Percentiles rank a stretch among this genome's conserved stretches.
phyloP scores from a whole-genome alignment of 257 asterid genomes.

The Solanum arcanum region DNA sequence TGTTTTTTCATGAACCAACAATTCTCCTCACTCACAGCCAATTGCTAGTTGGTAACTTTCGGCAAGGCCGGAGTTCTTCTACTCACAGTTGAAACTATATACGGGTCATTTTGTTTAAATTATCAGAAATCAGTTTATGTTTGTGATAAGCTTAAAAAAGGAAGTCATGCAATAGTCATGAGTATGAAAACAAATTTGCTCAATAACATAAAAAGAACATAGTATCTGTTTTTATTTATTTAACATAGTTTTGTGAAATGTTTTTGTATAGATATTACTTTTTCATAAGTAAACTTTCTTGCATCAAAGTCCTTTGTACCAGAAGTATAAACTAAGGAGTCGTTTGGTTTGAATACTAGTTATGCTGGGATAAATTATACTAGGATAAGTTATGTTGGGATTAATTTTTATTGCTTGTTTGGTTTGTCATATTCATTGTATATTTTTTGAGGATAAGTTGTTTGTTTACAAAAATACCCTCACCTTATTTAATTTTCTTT shows the following conservation, averaged over 20 bases:
- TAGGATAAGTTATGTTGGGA: no score
- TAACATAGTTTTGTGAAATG: background rate
- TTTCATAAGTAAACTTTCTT: background rate
- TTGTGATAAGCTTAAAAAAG: background rate
- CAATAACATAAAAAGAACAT: background rate
- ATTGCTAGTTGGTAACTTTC: background rate
- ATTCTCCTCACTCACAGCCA: background rate
- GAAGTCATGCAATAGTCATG: background rate
- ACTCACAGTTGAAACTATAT: background rate
- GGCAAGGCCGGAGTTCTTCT: background rate
- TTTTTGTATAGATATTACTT: background rate
- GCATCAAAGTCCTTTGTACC: background rate
- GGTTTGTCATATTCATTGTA: no score
- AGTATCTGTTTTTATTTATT: background rate
- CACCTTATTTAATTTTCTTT: no score
- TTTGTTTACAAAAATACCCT: no score
- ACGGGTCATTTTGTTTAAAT: background rate
- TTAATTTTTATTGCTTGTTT: no score
- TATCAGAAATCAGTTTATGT: background rate
- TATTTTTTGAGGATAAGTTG: no score
- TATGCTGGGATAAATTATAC: no score
- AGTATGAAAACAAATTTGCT: background rate
- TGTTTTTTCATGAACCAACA: background rate
- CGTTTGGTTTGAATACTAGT: no score
- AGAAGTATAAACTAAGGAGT: background rate